phyloP scores from a whole-genome alignment of 2,329 filamentous ascomycete species.

The Claviceps citrina region DNA sequence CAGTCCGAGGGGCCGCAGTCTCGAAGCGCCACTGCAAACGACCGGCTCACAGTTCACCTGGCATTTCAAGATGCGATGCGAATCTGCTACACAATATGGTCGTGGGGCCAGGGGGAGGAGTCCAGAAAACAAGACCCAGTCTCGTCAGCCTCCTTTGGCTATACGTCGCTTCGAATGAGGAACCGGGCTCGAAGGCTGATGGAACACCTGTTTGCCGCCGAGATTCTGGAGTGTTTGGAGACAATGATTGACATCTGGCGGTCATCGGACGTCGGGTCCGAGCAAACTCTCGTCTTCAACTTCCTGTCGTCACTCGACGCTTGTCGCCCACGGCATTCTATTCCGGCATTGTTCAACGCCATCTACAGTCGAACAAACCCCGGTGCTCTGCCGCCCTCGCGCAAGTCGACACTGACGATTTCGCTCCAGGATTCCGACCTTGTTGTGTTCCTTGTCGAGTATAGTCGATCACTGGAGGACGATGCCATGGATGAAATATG shows the following conservation, averaged over 20 bases:
- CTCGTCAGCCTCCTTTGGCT: conserved; percentile 70
- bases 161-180: conserved; percentile 80
- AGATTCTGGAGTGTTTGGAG: conserved; percentile 85
- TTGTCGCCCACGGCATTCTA: conserved; percentile 76
- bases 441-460: conserved; percentile 78
- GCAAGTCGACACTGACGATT: conserved; percentile 79
- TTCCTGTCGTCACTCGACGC: conserved; percentile 83
- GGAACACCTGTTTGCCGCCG: conserved; percentile 83
- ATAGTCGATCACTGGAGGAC: conserved; percentile 79
- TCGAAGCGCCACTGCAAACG: conserved; percentile 80
- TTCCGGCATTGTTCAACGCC: conserved; percentile 88
- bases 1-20: conserved; percentile 59
- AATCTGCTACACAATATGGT: conserved; percentile 88
- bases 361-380: conserved; percentile 92
- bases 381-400: conserved; percentile 55
- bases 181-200: conserved; percentile 77
- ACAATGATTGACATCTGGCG: conserved; percentile 80
- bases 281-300: conserved; percentile 57
- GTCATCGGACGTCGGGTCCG: conserved; percentile 28
- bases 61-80: conserved; percentile 92
- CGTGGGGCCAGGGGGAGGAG: conserved; percentile 62
- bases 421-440: conserved; percentile 71
- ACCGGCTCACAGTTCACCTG: conserved; percentile 81
- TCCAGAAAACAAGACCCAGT: conserved; percentile 43
- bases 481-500: conserved; percentile 98